phyloP scores from a whole-genome alignment of 257 asterid genomes.

The Nemophila menziesii region DNA sequence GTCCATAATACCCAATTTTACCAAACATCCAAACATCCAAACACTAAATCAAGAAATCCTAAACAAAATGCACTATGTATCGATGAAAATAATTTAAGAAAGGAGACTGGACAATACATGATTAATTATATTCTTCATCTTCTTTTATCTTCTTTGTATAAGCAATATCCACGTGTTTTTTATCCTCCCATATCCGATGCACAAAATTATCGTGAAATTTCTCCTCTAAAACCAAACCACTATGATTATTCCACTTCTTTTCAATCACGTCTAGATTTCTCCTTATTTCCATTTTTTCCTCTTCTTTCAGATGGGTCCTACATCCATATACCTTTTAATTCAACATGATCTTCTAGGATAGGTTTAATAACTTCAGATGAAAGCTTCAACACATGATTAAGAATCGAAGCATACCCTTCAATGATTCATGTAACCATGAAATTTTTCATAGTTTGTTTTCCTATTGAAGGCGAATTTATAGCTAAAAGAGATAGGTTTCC shows the following conservation, averaged over 20 bases:
- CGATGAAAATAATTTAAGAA: no score
- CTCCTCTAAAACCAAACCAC: constrained; percentile 26
- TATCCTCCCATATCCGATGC: constrained; percentile 74
- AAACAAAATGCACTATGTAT: no score
- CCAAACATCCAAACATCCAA: no score
- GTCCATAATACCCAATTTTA: no score
- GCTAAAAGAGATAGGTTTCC: constrained; percentile 68
- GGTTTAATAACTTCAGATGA: constrained; percentile 69
- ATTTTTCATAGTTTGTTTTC: constrained; percentile 54
- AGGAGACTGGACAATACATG: no score
- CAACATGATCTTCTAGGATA: constrained; percentile 35
- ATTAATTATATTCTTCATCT: no score
- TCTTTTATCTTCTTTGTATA: constrained; percentile 56
- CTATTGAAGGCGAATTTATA: constrained; percentile 47
- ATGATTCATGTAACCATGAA: constrained; percentile 69
- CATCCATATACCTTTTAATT: constrained; percentile 60
- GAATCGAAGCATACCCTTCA: constrained; percentile 60
- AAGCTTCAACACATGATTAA: constrained; percentile 56
- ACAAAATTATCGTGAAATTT: constrained; percentile 48
- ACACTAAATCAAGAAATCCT: no score
- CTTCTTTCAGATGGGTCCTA: constrained; percentile 52
- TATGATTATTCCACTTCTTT: constrained; percentile 45
- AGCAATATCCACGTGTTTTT: constrained; percentile 42
- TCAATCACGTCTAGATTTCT: constrained; percentile 33
- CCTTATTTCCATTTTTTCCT: constrained; percentile 14